Evolutionary conservation across 805 yeast genomes (phyloP).

Genomic region (Metschnikowia anglica): DNA sequence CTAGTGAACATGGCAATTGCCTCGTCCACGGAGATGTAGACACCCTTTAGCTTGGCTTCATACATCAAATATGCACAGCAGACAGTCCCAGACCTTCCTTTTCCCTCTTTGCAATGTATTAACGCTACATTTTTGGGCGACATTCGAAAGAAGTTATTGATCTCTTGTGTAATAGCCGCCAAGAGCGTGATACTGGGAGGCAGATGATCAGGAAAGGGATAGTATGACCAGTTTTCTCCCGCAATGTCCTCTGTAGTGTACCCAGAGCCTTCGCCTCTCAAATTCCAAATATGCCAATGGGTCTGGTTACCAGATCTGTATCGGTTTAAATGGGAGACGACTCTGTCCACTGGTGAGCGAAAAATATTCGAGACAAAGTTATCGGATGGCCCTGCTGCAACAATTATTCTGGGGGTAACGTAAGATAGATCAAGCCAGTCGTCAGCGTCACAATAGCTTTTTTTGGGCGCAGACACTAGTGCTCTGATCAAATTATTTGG

Average conservation of each 20-base stretch:
- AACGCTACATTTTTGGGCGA: constrained; percentile 52
- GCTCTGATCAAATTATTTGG: constrained; percentile 20
- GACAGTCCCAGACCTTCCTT: constrained; percentile 84
- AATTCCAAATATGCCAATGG: constrained; percentile 73
- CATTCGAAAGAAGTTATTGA: constrained; percentile 42
- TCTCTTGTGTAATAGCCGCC: constrained; percentile 41
- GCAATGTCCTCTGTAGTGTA: constrained; percentile 17
- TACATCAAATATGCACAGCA: constrained; percentile 70
- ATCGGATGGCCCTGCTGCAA: constrained; percentile 72
- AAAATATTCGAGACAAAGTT: constrained; percentile 43
- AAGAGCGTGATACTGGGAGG: constrained; percentile 66
- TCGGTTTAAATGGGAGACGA: constrained; percentile 48
- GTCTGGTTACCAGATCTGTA: constrained; percentile 45
- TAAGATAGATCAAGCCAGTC: constrained; percentile 62
- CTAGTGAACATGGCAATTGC: constrained; percentile 55
- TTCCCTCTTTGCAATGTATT: constrained; percentile 87
- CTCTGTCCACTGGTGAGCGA: constrained; percentile 41
- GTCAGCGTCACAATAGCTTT: constrained; percentile 18
- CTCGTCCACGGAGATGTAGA: constrained; percentile 30
- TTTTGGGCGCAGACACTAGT: constrained; percentile 26
- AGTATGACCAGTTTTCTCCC: constrained; percentile 18
- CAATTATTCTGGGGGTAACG: constrained; percentile 62
- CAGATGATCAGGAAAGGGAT: constrained; percentile 75
- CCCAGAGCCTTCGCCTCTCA: constrained; percentile 57
- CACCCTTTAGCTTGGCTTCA: constrained; percentile 15